Percentiles rank a stretch among this genome's conserved stretches.
Evolutionary conservation across 1,139 yeast species (phyloP).

Genomic region (Pichia sp.): DNA sequence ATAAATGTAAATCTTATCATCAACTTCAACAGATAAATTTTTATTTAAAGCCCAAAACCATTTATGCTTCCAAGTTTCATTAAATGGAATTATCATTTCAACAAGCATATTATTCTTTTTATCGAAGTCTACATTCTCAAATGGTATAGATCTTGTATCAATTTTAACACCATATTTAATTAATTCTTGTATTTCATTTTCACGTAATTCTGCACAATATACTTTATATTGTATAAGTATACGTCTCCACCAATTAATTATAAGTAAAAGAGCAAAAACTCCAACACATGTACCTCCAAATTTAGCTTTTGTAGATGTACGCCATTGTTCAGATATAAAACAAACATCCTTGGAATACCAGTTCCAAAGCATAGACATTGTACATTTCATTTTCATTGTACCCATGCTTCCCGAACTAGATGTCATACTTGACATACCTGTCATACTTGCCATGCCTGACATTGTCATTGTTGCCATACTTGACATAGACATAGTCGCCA

Average conservation of each 20-base stretch:
- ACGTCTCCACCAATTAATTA: constrained; percentile 52
- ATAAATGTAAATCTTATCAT: constrained; percentile 22
- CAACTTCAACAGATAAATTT: constrained; percentile 16
- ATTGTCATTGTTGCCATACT: constrained; percentile 5
- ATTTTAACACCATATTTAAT: constrained; percentile 7
- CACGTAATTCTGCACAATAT: constrained; percentile 29
- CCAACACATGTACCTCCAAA: constrained; percentile 72
- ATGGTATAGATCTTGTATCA: background rate
- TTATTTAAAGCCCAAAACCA: constrained; percentile 33
- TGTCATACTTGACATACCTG: background rate
- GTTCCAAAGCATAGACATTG: constrained; percentile 45
- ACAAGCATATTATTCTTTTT: constrained; percentile 2
- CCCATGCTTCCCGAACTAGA: constrained; percentile 1
- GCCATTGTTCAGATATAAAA: constrained; percentile 61
- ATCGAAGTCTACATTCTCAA: background rate
- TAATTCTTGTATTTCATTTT: constrained; percentile 10
- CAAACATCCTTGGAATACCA: constrained; percentile 58
- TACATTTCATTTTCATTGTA: constrained; percentile 11
- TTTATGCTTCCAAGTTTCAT: constrained; percentile 35
- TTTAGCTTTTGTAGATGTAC: constrained; percentile 46
- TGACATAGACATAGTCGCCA: constrained; percentile 6
- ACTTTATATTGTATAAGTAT: constrained; percentile 49
- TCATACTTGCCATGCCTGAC: constrained; percentile 5
- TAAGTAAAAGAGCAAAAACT: constrained; percentile 48
- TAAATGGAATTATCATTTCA: constrained; percentile 27